Conservation (phyloP, 108 stramenopile genomes). For the Skeletonema marinoi region DNA sequence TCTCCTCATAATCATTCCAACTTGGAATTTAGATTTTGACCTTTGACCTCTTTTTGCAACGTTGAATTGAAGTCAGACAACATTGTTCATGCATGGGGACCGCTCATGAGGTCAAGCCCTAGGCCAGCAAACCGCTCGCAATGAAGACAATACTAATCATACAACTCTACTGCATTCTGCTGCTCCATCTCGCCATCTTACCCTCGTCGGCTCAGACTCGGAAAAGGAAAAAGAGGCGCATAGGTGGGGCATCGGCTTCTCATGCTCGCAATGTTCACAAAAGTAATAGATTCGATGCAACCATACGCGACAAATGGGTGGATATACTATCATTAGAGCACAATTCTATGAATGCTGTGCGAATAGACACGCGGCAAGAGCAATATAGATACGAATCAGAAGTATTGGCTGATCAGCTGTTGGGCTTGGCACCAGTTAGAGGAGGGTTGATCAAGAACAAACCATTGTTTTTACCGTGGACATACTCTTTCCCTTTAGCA, state of each 20-base stretch:
- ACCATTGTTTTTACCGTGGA: slow-evolving; percentile 18
- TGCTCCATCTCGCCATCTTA: not conserved
- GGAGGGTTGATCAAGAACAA: slow-evolving; percentile 1
- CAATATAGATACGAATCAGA: slow-evolving; percentile 28
- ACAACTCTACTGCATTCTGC: not conserved
- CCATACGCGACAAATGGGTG: slow-evolving; percentile 28
- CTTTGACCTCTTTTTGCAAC: too few species aligned
- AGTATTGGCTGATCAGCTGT: slow-evolving; percentile 27
- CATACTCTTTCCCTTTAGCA: slow-evolving; percentile 19
- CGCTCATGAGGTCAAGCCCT: too few species aligned
- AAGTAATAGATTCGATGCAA: slow-evolving; percentile 9
- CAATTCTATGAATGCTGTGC: slow-evolving; percentile 12
- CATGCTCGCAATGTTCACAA: not conserved
- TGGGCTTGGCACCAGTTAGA: slow-evolving; percentile 17
- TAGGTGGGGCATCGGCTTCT: not conserved
- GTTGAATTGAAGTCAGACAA: too few species aligned
- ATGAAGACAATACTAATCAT: not conserved
- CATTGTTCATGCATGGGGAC: too few species aligned
- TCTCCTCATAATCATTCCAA: too few species aligned
- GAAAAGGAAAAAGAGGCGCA: not conserved
- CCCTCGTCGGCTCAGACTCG: not conserved
- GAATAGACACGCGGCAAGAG: slow-evolving; percentile 16
- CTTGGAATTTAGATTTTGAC: too few species aligned
- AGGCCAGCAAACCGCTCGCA: not conserved
- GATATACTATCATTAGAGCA: slow-evolving; percentile 14